Conservation (phyloP, 495 filamentous ascomycete species). For the Penicillium pancosmium region DNA sequence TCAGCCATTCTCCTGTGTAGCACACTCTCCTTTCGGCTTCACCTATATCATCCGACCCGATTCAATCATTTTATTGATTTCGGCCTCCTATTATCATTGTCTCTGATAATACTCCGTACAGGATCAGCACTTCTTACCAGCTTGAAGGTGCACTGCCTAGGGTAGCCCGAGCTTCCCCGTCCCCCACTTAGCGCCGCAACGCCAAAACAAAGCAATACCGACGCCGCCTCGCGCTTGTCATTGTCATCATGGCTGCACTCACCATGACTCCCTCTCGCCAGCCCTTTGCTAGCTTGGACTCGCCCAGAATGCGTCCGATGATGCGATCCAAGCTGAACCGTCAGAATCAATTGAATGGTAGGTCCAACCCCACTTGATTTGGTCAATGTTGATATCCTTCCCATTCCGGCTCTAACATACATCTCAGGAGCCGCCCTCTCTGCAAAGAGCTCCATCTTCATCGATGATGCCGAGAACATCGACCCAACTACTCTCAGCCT, state of each 20-base stretch:
- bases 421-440: constrained; percentile 29
- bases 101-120: too few relatives aligned
- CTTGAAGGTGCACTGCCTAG: too few relatives aligned
- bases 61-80: background rate
- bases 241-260: constrained; percentile 42
- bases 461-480: constrained; percentile 76
- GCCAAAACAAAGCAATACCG: constrained; percentile 31
- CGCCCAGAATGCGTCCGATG: constrained; percentile 47
- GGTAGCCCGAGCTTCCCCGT: constrained; percentile 23
- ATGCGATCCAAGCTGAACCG: constrained; percentile 47
- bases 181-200: constrained; percentile 31
- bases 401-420: constrained; percentile 3
- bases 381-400: background rate
- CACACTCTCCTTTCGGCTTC: background rate
- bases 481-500: constrained; percentile 66
- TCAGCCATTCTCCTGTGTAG: background rate
- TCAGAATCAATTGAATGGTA: constrained; percentile 63
- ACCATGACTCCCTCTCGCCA: constrained; percentile 48
- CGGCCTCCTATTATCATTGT: too few relatives aligned
- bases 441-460: constrained; percentile 44
- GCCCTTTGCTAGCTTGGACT: constrained; percentile 48
- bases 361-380: constrained; percentile 1
- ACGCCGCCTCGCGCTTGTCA: constrained; percentile 5
- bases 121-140: too few relatives aligned
- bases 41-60: background rate